These are phyloP conservation scores for Pestalotiopsis sp. DNA, from an alignment of 2,329 filamentous ascomycete genomes.

Conservation along the genomic window DNA sequence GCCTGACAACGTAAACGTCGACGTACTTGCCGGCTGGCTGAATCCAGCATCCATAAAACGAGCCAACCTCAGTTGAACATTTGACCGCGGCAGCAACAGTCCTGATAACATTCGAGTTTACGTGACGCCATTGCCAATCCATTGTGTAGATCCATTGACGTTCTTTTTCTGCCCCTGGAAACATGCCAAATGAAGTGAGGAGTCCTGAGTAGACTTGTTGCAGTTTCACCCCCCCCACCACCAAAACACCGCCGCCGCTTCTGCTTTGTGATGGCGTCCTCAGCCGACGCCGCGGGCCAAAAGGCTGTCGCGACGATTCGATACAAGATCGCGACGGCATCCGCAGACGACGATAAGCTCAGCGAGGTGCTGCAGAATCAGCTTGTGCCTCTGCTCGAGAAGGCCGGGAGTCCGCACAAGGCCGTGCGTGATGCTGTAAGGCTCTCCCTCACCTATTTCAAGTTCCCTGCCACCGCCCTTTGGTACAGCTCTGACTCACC, in stretches of 20 bases:
- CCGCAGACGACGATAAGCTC: slow-evolving; percentile 82
- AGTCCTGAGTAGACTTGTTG: neutral
- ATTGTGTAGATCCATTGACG: neutral
- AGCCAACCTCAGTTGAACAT: neutral
- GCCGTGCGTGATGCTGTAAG: slow-evolving; percentile 62
- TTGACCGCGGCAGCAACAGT: neutral
- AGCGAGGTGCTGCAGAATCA: slow-evolving; percentile 76
- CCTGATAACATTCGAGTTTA: neutral
- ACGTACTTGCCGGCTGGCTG: slow-evolving; percentile 6
- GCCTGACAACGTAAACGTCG: neutral
- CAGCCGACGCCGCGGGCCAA: slow-evolving; percentile 29
- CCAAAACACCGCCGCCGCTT: neutral
- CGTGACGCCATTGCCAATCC: neutral
- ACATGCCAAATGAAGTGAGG: neutral
- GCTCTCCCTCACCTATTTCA: neutral
- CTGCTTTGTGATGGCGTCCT: slow-evolving; percentile 26
- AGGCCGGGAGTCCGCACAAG: slow-evolving; percentile 78
- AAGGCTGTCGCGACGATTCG: slow-evolving; percentile 33
- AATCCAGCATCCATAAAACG: neutral
- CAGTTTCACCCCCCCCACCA: neutral
- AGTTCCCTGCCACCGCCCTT: neutral
- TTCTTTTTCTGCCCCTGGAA: neutral
- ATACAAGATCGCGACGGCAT: slow-evolving; percentile 37
- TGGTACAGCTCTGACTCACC: neutral
- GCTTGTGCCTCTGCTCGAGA: slow-evolving; percentile 79